Base-by-base conservation (phyloP, 176 grass and related monocot species). In the Juncus inflexus region DNA sequence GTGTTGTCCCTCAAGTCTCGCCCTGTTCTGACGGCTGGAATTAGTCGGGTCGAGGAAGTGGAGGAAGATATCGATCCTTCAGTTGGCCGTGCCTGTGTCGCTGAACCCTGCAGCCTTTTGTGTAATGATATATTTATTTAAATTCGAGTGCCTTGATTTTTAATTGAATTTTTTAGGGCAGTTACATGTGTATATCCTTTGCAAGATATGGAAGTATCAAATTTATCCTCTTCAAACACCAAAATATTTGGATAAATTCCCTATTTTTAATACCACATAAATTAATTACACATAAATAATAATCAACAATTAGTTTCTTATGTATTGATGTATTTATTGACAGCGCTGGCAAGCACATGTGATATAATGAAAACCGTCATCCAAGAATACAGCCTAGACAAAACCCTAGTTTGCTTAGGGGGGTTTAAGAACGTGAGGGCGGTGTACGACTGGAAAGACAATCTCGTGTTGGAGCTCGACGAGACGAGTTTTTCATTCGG, bases 1-100 rank as follows among this genome's bases (percentile, higher is more conserved):
- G 81, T 87, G 0, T 72, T 95, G 72, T 85, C 91, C 64, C 91
- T 95, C 55, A 95, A 95, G 83, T 75, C 80, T 71, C 83, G 83
- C 50, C 83, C 90, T 12, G 50, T 73, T 16, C 40, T 95, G 42
- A 58, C 68, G 65, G 83, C 74, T 6, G 90, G 90, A 49, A 69
- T 95, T 50, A 95, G 90, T 72, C 86, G 83, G 6, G 86, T 95
- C 11, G 90, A 90, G 80, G 90, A 95, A 67, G 7, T 86, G 49
- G 90, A 95, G 78, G 90, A 95, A 76, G 80, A 82, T 0, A 66
- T 95, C 43, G 83, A 90, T 7, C 81, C 81, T 0, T 61, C 86
- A 28, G 76, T 95, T 61, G 90, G 72, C 61, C 81, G 88, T 63
- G 61, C 83, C n/a, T 95, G 83, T 79, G 68, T 52, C 35, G 78